These are phyloP conservation scores for Ganoderma sinense DNA, from an alignment of 1,284 basidiomycete species.

Conservation along the genomic window DNA sequence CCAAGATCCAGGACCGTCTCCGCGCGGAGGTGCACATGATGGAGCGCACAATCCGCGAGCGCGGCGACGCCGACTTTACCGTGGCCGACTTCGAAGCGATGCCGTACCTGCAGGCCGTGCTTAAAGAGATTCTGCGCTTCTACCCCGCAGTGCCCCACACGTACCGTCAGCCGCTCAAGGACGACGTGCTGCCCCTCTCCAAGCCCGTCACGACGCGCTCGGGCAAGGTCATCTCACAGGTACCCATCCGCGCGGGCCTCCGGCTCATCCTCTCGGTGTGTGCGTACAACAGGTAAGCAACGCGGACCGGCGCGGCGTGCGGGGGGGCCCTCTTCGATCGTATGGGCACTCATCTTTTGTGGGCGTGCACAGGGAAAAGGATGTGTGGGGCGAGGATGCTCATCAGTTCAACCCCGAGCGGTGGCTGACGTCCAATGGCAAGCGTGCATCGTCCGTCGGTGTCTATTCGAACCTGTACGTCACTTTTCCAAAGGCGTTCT, in stretches of 20 bases:
- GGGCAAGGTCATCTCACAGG: constrained; percentile 42
- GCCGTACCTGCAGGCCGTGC: constrained; percentile 57
- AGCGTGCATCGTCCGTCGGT: constrained; percentile 42
- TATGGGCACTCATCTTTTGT: not conserved
- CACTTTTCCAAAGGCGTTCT: not conserved
- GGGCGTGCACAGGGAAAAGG: constrained; percentile 27
- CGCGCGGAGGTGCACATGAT: constrained; percentile 48
- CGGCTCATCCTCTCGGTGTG: constrained; percentile 44
- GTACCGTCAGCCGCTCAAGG: constrained; percentile 35
- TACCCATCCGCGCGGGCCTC: constrained; percentile 44
- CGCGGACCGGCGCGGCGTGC: not conserved
- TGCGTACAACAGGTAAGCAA: constrained; percentile 45
- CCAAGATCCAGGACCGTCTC: constrained; percentile 47
- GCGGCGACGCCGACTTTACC: constrained; percentile 52
- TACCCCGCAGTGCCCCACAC: constrained; percentile 38
- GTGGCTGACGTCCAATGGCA: constrained; percentile 32
- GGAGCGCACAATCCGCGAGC: constrained; percentile 45
- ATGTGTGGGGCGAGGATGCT: constrained; percentile 39
- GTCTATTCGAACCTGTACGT: constrained; percentile 49
- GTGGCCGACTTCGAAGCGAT: constrained; percentile 59
- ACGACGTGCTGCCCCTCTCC: constrained; percentile 44
- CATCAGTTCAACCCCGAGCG: constrained; percentile 38
- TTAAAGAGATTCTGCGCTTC: constrained; percentile 51
- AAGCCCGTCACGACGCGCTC: constrained; percentile 35
- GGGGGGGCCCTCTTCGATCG: not conserved